Conservation (phyloP, 2,329 filamentous ascomycete species). For the Plectosphaerella cucumerina region DNA sequence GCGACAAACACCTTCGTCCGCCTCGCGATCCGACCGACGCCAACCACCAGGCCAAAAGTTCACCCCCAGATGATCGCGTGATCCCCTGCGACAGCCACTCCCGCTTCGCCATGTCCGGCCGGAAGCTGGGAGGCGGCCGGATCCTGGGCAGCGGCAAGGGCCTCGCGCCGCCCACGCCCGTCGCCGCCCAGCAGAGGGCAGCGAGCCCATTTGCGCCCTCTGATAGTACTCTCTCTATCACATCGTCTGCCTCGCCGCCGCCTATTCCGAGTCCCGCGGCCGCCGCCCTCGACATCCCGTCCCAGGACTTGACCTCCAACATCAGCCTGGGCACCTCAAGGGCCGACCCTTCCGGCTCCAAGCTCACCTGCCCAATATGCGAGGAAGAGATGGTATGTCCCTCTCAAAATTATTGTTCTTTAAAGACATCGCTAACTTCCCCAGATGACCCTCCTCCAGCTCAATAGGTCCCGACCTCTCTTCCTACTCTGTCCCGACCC, state of each 20-base stretch:
- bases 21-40: not conserved
- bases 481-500: conserved; percentile 1
- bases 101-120: conserved; percentile 62
- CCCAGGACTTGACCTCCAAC: conserved; percentile 76
- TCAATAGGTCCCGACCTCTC: conserved; percentile 61
- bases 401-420: no score
- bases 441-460: conserved; percentile 83
- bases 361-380: conserved; percentile 93
- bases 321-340: conserved; percentile 63
- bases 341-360: conserved; percentile 54
- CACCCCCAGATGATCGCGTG: conserved; percentile 9
- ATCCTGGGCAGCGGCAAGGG: conserved; percentile 83
- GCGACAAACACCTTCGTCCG: not conserved
- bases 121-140: conserved; percentile 88
- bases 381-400: conserved; percentile 86
- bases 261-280: conserved; percentile 33
- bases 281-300: conserved; percentile 62
- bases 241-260: conserved; percentile 62
- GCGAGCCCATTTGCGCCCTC: conserved; percentile 50
- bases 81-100: conserved; percentile 16
- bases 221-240: conserved; percentile 73
- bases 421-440: conserved; percentile 10
- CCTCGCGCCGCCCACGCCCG: conserved; percentile 60
- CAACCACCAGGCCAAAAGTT: not conserved
- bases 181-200: conserved; percentile 37